Base-by-base conservation (phyloP, 371 early-diverging fungal species). In the Batkoa obscura region DNA sequence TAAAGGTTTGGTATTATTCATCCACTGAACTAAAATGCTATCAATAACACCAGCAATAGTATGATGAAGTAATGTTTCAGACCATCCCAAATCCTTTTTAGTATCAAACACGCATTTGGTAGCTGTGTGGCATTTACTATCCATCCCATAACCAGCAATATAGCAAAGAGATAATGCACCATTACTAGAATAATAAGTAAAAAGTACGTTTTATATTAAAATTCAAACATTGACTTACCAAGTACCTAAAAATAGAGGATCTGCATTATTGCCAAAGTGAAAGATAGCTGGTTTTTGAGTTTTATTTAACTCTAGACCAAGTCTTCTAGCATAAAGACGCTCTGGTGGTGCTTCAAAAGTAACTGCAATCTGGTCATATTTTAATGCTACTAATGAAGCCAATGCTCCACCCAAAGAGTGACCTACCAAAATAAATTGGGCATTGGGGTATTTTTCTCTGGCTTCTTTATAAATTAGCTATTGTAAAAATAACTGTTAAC, bases 391-490 rank as follows among this genome's bases (percentile, higher is more conserved):
- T 38, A 93, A 63, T 17, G 79, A 66, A 0, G 90, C 85, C 8
- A 94, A 59, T 0, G 87, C 77, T 0, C 94, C 94, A 35, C 95
- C 95, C 1, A 94, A 74, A 1, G 86, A 85, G 64, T 94, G 95
- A 9, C 95, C 95, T 0, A 90, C 79, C n/a, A 92, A 51, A 74
- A 86, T 83, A 23, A 91, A 72, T 2, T 72, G 67, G 0, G 81
- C 74, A 10, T 72, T 56, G 0, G 81, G 81, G 59, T 82, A 86
- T 41, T 69, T 63, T 2, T 64, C 59, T 2, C 60, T 47, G 5
- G 58, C 50, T 17, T 59, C 59, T 2, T 62, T 50, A 10, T 58
- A 58, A 3, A 58, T 58, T 31, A 31, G 31, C 58, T 58, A 42
- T 39, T 23, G 12, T 17, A 33, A n/a, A 23, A n/a, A 13, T n/a